A percentile compares a stretch with the other conserved stretches of the same genome.
phyloP scores from a whole-genome alignment of 495 filamentous ascomycete species.

The Neurospora terricola region DNA sequence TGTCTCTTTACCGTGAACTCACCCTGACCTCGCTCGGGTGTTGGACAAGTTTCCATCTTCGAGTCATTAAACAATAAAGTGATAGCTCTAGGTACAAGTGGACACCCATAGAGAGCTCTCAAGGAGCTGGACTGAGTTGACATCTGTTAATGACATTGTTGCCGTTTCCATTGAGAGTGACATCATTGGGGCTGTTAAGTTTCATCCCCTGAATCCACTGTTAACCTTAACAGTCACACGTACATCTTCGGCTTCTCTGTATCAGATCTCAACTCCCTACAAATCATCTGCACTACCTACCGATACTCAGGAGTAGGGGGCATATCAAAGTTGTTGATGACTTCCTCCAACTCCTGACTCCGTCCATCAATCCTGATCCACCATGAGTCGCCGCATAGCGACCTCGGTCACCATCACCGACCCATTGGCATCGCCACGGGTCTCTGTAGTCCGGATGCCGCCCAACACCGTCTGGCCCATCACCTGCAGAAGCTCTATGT shows the following conservation, averaged over 20 bases:
- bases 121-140: background rate
- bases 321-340: background rate
- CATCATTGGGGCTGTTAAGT: background rate
- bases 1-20: background rate
- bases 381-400: constrained; percentile 26
- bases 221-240: background rate
- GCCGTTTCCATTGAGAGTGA: background rate
- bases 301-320: background rate
- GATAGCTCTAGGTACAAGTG: background rate
- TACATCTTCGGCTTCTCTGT: background rate
- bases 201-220: background rate
- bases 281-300: background rate
- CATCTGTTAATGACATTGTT: background rate
- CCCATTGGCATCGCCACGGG: constrained; percentile 52
- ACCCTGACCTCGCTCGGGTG: too few species aligned
- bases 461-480: constrained; percentile 57
- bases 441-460: constrained; percentile 47
- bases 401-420: constrained; percentile 56
- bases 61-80: background rate
- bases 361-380: background rate
- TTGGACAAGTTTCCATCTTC: too few species aligned
- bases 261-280: background rate
- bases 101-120: background rate
- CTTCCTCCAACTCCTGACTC: background rate
- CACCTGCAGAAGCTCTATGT: constrained; percentile 61